Evolutionary conservation across 192 early-diverging fungal species (phyloP).

Genomic region (Rhizophagus sp.): DNA sequence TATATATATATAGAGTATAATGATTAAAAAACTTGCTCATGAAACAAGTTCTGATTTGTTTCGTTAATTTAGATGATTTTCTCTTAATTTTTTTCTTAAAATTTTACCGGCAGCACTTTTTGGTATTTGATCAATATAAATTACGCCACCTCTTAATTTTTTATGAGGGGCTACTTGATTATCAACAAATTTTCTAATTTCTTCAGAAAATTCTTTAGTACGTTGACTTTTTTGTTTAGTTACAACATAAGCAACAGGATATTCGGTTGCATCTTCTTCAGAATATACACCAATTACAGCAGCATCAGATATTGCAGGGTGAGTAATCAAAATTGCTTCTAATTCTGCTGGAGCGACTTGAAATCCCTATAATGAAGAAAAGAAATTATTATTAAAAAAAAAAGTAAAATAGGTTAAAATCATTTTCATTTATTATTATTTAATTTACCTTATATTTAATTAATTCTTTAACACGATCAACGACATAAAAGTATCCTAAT

Average conservation of each 20-base stretch:
- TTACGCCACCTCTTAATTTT: conserved; percentile 75
- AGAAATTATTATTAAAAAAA: no score
- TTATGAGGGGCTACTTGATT: conserved; percentile 72
- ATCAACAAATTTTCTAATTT: conserved; percentile 57
- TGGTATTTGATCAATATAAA: conserved; percentile 70
- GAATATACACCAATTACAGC: conserved; percentile 71
- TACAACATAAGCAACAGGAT: conserved; percentile 80
- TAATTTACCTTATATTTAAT: conserved; percentile 89
- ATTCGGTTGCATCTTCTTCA: conserved; percentile 65
- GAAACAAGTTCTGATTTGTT: conserved; percentile 20
- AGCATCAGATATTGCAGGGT: conserved; percentile 69
- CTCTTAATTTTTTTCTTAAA: conserved; percentile 70
- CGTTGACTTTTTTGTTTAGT: conserved; percentile 43
- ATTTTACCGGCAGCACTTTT: conserved; percentile 85
- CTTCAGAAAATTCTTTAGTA: conserved; percentile 43
- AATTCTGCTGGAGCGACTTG: conserved; percentile 88
- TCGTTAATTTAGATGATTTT: background rate
- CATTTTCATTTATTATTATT: no score
- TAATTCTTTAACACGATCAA: conserved; percentile 84
- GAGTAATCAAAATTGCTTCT: conserved; percentile 70
- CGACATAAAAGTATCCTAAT: conserved; percentile 54
- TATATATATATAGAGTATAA: no score
- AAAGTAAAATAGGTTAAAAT: no score
- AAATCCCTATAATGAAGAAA: conserved; percentile 36
- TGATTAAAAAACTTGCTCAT: background rate